phyloP scores from a whole-genome alignment of 345 rosid genomes.

The Syzygium jambos region DNA sequence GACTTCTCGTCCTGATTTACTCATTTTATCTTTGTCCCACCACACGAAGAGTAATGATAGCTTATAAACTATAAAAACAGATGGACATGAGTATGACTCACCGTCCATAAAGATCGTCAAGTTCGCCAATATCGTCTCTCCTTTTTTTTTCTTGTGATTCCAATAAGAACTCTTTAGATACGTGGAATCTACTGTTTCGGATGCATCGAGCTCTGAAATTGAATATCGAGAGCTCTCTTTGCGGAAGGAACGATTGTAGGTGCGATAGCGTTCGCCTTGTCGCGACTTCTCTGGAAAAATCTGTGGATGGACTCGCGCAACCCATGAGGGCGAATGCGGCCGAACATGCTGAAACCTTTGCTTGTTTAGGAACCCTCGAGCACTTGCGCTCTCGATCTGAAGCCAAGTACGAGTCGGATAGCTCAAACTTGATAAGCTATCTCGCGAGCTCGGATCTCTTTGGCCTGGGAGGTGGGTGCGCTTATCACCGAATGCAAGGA shows the following conservation, averaged over 20 bases:
- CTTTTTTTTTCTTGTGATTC: background rate
- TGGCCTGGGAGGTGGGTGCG: background rate
- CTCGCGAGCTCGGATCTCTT: background rate
- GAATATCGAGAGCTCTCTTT: background rate
- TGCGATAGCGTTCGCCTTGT: background rate
- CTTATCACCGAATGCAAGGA: background rate
- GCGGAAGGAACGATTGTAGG: background rate
- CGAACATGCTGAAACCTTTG: accelerated
- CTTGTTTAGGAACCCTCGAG: background rate
- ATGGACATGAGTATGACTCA: background rate
- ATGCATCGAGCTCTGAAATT: background rate
- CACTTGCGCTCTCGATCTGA: background rate
- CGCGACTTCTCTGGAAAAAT: background rate
- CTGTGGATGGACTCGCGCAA: background rate
- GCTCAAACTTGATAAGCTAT: background rate
- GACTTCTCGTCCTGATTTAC: background rate
- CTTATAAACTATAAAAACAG: accelerated
- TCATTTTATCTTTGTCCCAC: background rate
- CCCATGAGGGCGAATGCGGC: background rate
- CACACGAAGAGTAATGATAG: background rate
- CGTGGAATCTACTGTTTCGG: background rate
- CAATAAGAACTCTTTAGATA: background rate
- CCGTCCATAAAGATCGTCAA: background rate
- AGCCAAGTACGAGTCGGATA: background rate
- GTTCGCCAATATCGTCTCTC: background rate